These are phyloP conservation scores for Tetragonia tetragonoides DNA, from an alignment of 148 eudicot genomes.

Conservation along the genomic window DNA sequence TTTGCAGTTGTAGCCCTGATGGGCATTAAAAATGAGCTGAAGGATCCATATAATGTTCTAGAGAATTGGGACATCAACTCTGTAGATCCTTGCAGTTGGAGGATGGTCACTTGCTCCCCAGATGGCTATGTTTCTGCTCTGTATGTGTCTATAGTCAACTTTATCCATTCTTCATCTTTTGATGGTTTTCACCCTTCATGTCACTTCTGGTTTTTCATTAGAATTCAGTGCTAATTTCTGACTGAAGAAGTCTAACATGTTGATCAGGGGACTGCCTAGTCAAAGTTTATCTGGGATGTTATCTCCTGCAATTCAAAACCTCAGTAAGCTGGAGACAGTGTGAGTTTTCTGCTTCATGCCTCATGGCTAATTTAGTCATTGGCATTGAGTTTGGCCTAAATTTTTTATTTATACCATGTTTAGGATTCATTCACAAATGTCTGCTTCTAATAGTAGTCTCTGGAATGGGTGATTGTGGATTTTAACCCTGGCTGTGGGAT, in stretches of 20 bases:
- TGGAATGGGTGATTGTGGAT: constrained; percentile 12
- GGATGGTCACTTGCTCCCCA: constrained; percentile 71
- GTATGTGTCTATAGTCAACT: constrained; percentile 45
- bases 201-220: neutral
- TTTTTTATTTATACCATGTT: neutral
- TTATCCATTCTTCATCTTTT: neutral
- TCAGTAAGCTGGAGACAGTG: constrained; percentile 75
- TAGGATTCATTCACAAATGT: neutral
- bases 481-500: neutral
- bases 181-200: neutral
- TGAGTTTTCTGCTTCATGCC: constrained; percentile 33
- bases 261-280: constrained; percentile 79
- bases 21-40: constrained; percentile 54
- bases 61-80: constrained; percentile 77
- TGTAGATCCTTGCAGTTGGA: constrained; percentile 97
- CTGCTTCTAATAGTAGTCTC: neutral
- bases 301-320: constrained; percentile 80
- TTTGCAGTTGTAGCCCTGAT: constrained; percentile 83
- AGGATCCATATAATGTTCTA: constrained; percentile 70
- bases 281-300: constrained; percentile 75
- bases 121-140: constrained; percentile 73
- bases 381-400: no score
- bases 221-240: neutral
- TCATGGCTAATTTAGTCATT: neutral
- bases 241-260: constrained; percentile 7